These are phyloP conservation scores for Pneumocystis carinii DNA, from an alignment of 1,139 yeast species.

Conservation along the genomic window DNA sequence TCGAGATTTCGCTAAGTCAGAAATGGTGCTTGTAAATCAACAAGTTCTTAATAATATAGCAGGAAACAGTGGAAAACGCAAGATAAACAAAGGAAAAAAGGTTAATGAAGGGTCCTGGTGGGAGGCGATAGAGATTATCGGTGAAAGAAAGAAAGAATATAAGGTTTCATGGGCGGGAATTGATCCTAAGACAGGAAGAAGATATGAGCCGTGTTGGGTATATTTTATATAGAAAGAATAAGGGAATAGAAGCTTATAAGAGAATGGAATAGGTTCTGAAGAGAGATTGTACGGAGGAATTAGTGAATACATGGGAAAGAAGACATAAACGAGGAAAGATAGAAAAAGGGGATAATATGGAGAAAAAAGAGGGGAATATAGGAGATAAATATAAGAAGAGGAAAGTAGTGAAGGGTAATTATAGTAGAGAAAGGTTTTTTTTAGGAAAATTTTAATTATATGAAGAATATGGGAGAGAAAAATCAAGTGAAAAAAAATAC, in stretches of 20 bases:
- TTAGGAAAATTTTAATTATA: not conserved
- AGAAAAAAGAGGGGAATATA: not conserved
- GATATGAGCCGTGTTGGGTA: constrained; percentile 1
- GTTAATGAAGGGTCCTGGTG: not conserved
- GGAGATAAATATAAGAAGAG: not conserved
- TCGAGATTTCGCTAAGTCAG: not conserved
- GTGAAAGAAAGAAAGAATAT: not conserved
- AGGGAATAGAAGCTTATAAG: not conserved
- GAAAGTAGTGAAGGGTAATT: not conserved
- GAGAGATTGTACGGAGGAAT: not conserved
- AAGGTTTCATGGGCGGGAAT: constrained; percentile 1
- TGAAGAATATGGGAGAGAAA: not conserved
- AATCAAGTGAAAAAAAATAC: not conserved
- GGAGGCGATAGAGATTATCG: not conserved
- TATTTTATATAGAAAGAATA: no score
- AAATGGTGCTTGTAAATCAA: not conserved
- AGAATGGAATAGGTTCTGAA: not conserved
- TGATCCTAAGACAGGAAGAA: not conserved
- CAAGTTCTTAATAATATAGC: not conserved
- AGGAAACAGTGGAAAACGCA: not conserved
- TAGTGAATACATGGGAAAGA: not conserved
- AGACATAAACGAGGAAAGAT: not conserved
- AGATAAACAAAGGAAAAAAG: not conserved
- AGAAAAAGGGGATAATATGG: not conserved
- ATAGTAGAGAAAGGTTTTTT: not conserved